Percentiles rank a stretch among this genome's conserved stretches.
These are phyloP conservation scores for Microcera coccophila DNA, from an alignment of 2,329 filamentous ascomycete species.

Conservation along the genomic window DNA sequence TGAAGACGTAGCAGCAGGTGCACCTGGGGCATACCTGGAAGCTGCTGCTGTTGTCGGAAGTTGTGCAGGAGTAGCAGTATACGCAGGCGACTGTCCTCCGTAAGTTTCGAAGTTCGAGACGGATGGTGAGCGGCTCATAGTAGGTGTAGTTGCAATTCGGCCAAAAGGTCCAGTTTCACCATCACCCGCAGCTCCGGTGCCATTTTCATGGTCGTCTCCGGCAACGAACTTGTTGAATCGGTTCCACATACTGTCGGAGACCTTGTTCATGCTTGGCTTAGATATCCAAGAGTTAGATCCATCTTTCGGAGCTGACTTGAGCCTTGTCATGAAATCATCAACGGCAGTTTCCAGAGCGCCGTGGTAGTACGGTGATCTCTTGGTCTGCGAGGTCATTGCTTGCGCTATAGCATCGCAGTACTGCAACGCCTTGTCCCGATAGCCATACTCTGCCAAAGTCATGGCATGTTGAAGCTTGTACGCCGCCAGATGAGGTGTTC, in stretches of 20 bases:
- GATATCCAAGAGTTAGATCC: conserved; percentile 84
- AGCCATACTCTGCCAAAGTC: conserved; percentile 77
- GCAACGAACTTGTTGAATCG: conserved; percentile 96
- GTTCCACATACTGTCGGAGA: conserved; percentile 84
- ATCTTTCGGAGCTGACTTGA: conserved; percentile 83
- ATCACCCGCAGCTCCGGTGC: conserved; percentile 56
- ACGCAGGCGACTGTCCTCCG: conserved; percentile 45
- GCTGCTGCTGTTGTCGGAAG: conserved; percentile 33
- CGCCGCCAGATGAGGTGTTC: conserved; percentile 76
- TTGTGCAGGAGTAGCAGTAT: conserved; percentile 26
- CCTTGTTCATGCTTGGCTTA: conserved; percentile 93
- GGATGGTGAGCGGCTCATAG: conserved; percentile 70
- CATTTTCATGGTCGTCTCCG: conserved; percentile 84
- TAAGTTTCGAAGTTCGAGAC: conserved; percentile 70
- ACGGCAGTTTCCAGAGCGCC: conserved; percentile 67
- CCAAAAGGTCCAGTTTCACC: conserved; percentile 75
- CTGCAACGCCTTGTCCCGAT: conserved; percentile 75
- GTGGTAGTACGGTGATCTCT: conserved; percentile 83
- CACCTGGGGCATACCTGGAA: conserved; percentile 38
- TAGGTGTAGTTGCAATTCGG: conserved; percentile 70
- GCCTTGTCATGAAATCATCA: conserved; percentile 76
- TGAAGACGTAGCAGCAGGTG: conserved; percentile 13
- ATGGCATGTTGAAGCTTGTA: conserved; percentile 91
- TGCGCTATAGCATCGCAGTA: conserved; percentile 84
- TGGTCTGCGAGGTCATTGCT: conserved; percentile 75